Percentiles rank a stretch among this genome's conserved stretches.
These are phyloP conservation scores for Schwanniomyces vanrijiae DNA, from an alignment of 805 yeast genomes.

Conservation along the genomic window DNA sequence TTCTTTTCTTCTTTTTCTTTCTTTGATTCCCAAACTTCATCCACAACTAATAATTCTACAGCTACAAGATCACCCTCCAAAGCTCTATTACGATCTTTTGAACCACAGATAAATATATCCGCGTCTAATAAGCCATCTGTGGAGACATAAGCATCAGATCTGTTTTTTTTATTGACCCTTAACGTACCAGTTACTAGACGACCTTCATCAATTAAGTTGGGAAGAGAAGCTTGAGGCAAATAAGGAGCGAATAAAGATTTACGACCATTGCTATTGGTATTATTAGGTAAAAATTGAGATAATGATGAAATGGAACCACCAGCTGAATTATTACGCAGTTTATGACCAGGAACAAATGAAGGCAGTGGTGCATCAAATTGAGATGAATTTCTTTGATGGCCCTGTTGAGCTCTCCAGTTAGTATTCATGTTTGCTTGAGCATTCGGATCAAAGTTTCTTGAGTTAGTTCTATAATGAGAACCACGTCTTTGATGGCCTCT, in stretches of 20 bases:
- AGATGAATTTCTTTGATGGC: constrained; percentile 25
- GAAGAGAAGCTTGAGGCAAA: constrained; percentile 88
- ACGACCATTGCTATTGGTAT: constrained; percentile 46
- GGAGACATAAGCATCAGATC: constrained; percentile 98
- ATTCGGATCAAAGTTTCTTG: constrained; percentile 39
- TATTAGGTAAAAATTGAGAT: constrained; percentile 35
- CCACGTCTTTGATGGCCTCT: constrained; percentile 39
- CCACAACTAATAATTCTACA: constrained; percentile 88
- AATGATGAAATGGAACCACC: constrained; percentile 56
- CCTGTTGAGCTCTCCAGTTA: constrained; percentile 62
- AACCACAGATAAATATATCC: constrained; percentile 96
- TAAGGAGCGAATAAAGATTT: constrained; percentile 94
- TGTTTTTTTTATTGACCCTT: constrained; percentile 91
- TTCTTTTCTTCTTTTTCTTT: constrained; percentile 97
- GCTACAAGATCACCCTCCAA: constrained; percentile 96
- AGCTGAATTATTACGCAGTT: constrained; percentile 66
- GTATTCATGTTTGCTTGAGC: constrained; percentile 43
- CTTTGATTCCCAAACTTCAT: constrained; percentile 96
- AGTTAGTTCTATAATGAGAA: constrained; percentile 39
- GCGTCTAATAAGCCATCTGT: constrained; percentile 96
- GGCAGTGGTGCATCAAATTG: constrained; percentile 37
- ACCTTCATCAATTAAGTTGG: constrained; percentile 86
- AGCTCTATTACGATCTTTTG: constrained; percentile 97
- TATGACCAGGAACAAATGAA: constrained; percentile 74
- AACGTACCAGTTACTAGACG: constrained; percentile 88